Evolutionary conservation across 768 basidiomycete genomes (phyloP), one percentile per base, ranked within the genome.

Genomic region (Xanthoconium stramineum): DNA sequence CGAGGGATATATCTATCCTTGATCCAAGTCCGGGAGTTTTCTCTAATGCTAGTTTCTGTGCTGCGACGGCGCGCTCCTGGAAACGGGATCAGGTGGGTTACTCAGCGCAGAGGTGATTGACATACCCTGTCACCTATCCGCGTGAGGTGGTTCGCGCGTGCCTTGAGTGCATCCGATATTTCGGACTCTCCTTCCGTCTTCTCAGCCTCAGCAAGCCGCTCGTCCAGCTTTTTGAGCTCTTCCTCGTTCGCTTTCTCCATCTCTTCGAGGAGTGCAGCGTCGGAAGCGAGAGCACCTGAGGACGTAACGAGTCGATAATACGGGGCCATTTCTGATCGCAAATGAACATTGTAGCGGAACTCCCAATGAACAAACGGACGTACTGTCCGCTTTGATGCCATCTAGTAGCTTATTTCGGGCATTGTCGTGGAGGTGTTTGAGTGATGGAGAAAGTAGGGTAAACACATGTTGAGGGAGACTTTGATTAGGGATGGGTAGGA

Each of bases 21-120:
- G 92, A 89, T 11, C 96, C 96, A 7, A 97, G 77, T 1, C 94
- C 95, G 3, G 95, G 89, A 0, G 91, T 95, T 75, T 97, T 97
- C 73, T 89, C 86, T 15, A 97, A 73, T 0, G 96, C 95, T 2
- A 88, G 77, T 54, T 86, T 85, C 66, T 94, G 86, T 0, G 95
- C 94, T 43, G 81, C 82, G 15, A 94, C 68, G 1, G 94, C 85
- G n/a, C 78, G 76, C 42, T 94, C 92, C 92, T 96, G 56, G 5
- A 13, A 1, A 20, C 6, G 19, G n/a, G 28, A 28, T 52, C 46
- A 45, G 20, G 36, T 35, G 43, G 4, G 32, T 28, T 29, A 28
- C 10, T 29, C 4, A 15, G n/a, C 42, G 17, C 0, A 50, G 10
- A 35, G 20, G 15, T 9, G n/a, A 46, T 19, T 1, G 7, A 58